Percentiles rank a stretch among this genome's conserved stretches.
phyloP scores from a whole-genome alignment of 768 basidiomycete genomes.

The Hygrocybe punicea region DNA sequence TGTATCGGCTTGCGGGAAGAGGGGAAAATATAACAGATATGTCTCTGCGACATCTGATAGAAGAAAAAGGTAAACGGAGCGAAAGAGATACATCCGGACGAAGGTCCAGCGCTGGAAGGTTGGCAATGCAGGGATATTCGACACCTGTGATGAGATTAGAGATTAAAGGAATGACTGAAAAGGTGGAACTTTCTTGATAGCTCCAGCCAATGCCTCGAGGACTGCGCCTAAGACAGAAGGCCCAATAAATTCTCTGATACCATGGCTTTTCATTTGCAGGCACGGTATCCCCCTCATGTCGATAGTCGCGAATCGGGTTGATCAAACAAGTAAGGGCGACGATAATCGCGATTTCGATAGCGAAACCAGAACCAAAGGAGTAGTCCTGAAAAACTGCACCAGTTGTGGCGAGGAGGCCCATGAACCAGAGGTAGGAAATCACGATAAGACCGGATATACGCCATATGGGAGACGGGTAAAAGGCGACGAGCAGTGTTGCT shows the following conservation, averaged over 20 bases:
- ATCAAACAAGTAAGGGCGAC: slow-evolving; percentile 14
- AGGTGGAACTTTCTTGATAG: slow-evolving; percentile 15
- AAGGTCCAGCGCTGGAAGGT: slow-evolving; percentile 7
- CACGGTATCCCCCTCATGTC: slow-evolving; percentile 11
- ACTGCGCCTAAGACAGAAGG: slow-evolving; percentile 11
- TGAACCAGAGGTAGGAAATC: neutral
- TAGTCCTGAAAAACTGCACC: slow-evolving; percentile 18
- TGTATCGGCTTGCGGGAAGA: slow-evolving; percentile 15
- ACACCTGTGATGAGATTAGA: neutral
- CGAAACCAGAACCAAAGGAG: slow-evolving; percentile 11
- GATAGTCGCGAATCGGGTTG: slow-evolving; percentile 15
- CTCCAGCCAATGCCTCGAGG: slow-evolving; percentile 21
- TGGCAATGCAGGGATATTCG: neutral
- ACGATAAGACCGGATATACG: neutral
- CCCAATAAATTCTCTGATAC: slow-evolving; percentile 15
- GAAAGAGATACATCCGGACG: slow-evolving; percentile 5
- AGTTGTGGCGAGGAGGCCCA: slow-evolving; percentile 2
- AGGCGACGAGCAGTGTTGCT: neutral
- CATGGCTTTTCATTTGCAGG: slow-evolving; percentile 8
- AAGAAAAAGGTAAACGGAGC: slow-evolving; percentile 12
- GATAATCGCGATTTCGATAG: slow-evolving; percentile 16
- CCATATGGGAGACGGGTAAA: neutral
- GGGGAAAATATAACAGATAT: slow-evolving; percentile 14
- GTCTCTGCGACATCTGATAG: slow-evolving; percentile 17
- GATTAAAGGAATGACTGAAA: neutral